These are phyloP conservation scores for Russula sp. DNA, from an alignment of 768 basidiomycete species.

Conservation along the genomic window DNA sequence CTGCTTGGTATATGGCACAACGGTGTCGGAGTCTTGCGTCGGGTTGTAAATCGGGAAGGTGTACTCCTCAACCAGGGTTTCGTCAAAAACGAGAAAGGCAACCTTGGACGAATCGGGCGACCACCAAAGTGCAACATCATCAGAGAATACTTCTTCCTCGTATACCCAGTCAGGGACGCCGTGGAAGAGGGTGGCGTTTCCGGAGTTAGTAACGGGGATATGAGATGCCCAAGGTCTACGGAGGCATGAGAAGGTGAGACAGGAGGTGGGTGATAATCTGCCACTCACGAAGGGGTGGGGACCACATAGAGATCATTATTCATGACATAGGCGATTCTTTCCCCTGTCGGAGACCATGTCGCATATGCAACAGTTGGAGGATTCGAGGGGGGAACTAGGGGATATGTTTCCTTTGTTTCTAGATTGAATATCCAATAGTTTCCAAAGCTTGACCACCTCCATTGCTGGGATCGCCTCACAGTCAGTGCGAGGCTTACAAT, in stretches of 20 bases:
- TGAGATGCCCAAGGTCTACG: slow-evolving; percentile 35
- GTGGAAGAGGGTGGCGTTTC: slow-evolving; percentile 81
- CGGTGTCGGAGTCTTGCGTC: slow-evolving; percentile 55
- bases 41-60: slow-evolving; percentile 91
- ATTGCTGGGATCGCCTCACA: slow-evolving; percentile 53
- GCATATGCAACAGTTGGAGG: slow-evolving; percentile 76
- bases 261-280: not conserved
- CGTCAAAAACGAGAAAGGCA: slow-evolving; percentile 85
- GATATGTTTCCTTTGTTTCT: slow-evolving; percentile 56
- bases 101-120: slow-evolving; percentile 70
- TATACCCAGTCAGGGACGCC: slow-evolving; percentile 98
- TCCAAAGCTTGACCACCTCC: slow-evolving; percentile 85
- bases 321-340: slow-evolving; percentile 81
- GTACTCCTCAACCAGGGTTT: slow-evolving; percentile 82
- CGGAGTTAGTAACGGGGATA: slow-evolving; percentile 75
- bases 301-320: slow-evolving; percentile 88
- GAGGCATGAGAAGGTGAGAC: slow-evolving; percentile 26
- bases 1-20: slow-evolving; percentile 69
- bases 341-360: slow-evolving; percentile 79
- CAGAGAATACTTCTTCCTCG: slow-evolving; percentile 82
- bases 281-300: slow-evolving; percentile 54
- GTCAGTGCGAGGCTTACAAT: slow-evolving; percentile 19
- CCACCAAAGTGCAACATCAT: slow-evolving; percentile 84
- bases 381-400: slow-evolving; percentile 59
- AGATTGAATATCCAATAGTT: slow-evolving; percentile 93